Base-by-base conservation (phyloP, 2,329 filamentous ascomycete genomes). In the Aspergillus phoenicis region DNA sequence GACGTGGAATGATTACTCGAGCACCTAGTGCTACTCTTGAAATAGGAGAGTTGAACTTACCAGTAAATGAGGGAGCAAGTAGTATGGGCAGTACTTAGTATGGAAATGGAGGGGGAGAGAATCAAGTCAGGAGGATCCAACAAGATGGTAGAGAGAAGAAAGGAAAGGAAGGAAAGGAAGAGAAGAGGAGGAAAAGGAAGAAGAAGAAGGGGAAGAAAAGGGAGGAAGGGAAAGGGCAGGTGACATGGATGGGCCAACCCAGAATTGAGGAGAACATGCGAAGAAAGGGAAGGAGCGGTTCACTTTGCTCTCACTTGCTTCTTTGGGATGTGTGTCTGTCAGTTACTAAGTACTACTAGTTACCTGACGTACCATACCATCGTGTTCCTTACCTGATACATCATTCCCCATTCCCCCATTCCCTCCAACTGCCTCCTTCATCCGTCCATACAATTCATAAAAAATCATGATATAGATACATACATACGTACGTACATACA, bases 171-270 rank as follows among this genome's bases (percentile, higher is more conserved):
- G 20, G 20, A 47, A 20, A 47, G 43, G 36, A 52, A 20, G 24
- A 26, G 49, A 52, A 41, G 59, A 59, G 54, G 55, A 58, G 8
- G 53, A 38, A 24, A 52, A 60, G 26, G 47, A 58, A 22, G 39
- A 51, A 45, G 28, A 56, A 48, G 52, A 41, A 62, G 49, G 28
- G 57, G 58, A 57, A 59, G 56, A 56, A 58, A 58, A 57, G 30
- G 45, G 52, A 52, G 49, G 36, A 48, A 54, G 48, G 39, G 28
- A 17, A 36, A 39, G 59, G 66, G 70, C 72, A 74, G 72, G 71
- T 75, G 73, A 76, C 70, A 66, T 62, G 58, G 60, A 58, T 62
- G 59, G 66, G 51, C 63, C 62, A 62, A 47, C 61, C 52, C 43
- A 52, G 47, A 51, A 51, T 11, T 51, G 47, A 8, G 11, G 45